Percentiles rank a stretch among this genome's conserved stretches.
phyloP scores from a whole-genome alignment of 108 stramenopile species.

The Skeletonema costatum region DNA sequence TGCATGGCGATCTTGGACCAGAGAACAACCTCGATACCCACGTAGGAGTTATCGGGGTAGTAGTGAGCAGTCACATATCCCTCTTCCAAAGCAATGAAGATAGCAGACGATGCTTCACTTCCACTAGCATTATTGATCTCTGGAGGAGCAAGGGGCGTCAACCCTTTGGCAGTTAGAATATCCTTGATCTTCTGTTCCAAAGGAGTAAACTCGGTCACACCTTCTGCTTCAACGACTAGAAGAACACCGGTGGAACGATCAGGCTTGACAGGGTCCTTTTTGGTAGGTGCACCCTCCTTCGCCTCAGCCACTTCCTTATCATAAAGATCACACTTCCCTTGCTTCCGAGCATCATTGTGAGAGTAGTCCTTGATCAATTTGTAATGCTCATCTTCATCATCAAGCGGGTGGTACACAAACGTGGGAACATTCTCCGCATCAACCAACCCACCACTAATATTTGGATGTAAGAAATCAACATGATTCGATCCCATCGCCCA shows the following conservation, averaged over 20 bases:
- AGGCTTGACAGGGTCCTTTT: conserved; percentile 48
- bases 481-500: conserved; percentile 75
- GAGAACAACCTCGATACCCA: conserved; percentile 51
- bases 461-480: conserved; percentile 67
- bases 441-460: conserved; percentile 36
- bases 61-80: conserved; percentile 56
- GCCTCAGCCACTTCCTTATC: conserved; percentile 40
- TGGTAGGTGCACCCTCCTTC: conserved; percentile 32
- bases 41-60: conserved; percentile 48
- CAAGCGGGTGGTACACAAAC: conserved; percentile 42
- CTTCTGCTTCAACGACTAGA: conserved; percentile 72
- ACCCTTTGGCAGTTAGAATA: conserved; percentile 18
- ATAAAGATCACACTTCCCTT: conserved; percentile 36
- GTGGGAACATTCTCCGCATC: conserved; percentile 31
- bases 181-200: conserved; percentile 29
- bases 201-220: conserved; percentile 21
- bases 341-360: conserved; percentile 52
- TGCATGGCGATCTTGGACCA: conserved; percentile 53
- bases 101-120: conserved; percentile 29
- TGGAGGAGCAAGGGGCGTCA: conserved; percentile 37
- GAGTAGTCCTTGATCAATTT: conserved; percentile 71
- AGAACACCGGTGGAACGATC: conserved; percentile 66
- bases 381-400: conserved; percentile 57
- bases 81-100: conserved; percentile 47
- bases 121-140: conserved; percentile 17